Conservation (phyloP, 805 yeast species). For the Sugiyamaella marilandica region DNA sequence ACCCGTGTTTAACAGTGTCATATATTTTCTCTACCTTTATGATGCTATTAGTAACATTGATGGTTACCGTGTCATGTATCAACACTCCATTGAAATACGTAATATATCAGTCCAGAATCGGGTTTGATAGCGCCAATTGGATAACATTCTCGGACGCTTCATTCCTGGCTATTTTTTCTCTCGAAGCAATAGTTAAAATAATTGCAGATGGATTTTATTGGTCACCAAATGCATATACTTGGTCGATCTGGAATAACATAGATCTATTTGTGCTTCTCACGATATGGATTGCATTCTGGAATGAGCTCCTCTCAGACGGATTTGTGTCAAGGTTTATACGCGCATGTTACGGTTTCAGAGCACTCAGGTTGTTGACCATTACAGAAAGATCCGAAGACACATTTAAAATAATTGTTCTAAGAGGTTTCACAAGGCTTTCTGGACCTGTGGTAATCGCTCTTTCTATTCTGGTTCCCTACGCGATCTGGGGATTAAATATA, state of each 20-base stretch:
- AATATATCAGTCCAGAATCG: slow-evolving; percentile 21
- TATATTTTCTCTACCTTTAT: slow-evolving; percentile 52
- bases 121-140: slow-evolving; percentile 49
- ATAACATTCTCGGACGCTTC: slow-evolving; percentile 52
- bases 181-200: slow-evolving; percentile 68
- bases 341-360: slow-evolving; percentile 81
- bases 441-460: slow-evolving; percentile 61
- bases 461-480: slow-evolving; percentile 71
- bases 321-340: slow-evolving; percentile 60
- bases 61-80: slow-evolving; percentile 71
- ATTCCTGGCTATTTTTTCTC: slow-evolving; percentile 55
- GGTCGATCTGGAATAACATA: slow-evolving; percentile 77
- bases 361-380: slow-evolving; percentile 71
- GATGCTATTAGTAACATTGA: slow-evolving; percentile 56
- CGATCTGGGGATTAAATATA: slow-evolving; percentile 83
- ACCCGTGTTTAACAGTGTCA: slow-evolving; percentile 47
- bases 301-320: slow-evolving; percentile 41
- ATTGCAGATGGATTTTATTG: slow-evolving; percentile 78
- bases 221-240: slow-evolving; percentile 76
- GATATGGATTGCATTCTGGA: slow-evolving; percentile 66
- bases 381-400: slow-evolving; percentile 68
- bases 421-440: slow-evolving; percentile 68
- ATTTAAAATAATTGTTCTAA: slow-evolving; percentile 71
- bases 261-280: slow-evolving; percentile 70
- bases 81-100: slow-evolving; percentile 66